A percentile compares a stretch with the other conserved stretches of the same genome.
phyloP scores from a whole-genome alignment of 1,284 basidiomycete species.

The Trametes sp. region DNA sequence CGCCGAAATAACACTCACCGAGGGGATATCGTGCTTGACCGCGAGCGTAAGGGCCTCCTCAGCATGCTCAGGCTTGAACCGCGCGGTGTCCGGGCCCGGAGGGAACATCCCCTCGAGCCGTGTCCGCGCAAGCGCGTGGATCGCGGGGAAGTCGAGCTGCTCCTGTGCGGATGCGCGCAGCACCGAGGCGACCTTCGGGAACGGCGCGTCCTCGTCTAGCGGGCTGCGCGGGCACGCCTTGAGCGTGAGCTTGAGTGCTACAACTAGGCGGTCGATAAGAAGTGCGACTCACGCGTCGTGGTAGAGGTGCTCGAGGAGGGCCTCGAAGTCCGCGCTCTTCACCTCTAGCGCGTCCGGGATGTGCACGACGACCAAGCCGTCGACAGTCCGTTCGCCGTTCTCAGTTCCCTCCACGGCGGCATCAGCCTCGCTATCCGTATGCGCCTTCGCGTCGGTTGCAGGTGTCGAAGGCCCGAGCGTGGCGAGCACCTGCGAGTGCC shows the following conservation, averaged over 20 bases:
- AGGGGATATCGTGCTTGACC: slow-evolving; percentile 49
- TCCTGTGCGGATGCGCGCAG: slow-evolving; percentile 60
- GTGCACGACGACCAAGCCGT: slow-evolving; percentile 38
- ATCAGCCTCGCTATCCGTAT: too few relatives aligned
- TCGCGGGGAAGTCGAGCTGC: slow-evolving; percentile 60
- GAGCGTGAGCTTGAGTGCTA: neutral
- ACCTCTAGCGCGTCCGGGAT: slow-evolving; percentile 47
- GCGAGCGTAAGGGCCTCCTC: slow-evolving; percentile 61
- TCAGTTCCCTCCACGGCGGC: too few relatives aligned
- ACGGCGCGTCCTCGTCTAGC: slow-evolving; percentile 50
- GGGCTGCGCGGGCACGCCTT: slow-evolving; percentile 47
- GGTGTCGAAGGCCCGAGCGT: slow-evolving; percentile 24
- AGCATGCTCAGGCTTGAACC: slow-evolving; percentile 43
- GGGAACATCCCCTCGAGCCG: slow-evolving; percentile 55
- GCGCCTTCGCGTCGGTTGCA: too few relatives aligned
- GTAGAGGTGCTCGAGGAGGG: slow-evolving; percentile 66
- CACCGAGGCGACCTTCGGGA: slow-evolving; percentile 55
- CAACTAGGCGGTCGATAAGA: neutral
- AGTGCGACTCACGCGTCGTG: slow-evolving; percentile 63
- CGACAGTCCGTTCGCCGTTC: neutral
- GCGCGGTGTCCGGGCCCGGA: slow-evolving; percentile 32
- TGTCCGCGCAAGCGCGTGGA: slow-evolving; percentile 53
- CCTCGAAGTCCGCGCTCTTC: slow-evolving; percentile 55
- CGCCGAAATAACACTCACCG: too few relatives aligned
- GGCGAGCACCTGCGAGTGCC: slow-evolving; percentile 56